Percentiles rank a stretch among this genome's conserved stretches.
Conservation (phyloP, 2,329 filamentous ascomycete species). For the Monilinia vaccinii-corymbosi region DNA sequence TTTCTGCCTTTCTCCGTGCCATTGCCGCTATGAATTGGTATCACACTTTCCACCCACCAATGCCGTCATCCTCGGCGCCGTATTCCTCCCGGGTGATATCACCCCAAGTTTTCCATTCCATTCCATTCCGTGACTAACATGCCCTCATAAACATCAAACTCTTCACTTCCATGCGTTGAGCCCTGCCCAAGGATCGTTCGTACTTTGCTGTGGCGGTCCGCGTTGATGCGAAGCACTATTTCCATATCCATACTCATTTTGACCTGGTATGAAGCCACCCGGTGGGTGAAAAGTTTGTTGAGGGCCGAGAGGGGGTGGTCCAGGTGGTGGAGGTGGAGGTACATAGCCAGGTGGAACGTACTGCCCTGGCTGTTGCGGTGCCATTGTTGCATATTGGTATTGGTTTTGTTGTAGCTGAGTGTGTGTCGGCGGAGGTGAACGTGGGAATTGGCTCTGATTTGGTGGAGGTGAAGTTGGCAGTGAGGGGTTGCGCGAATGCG, state of each 20-base stretch:
- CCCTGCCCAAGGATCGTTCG: slow-evolving; percentile 59
- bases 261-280: slow-evolving; percentile 37
- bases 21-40: neutral
- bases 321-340: slow-evolving; percentile 57
- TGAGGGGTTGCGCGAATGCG: slow-evolving; percentile 25
- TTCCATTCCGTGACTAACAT: neutral
- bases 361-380: slow-evolving; percentile 33
- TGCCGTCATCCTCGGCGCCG: slow-evolving; percentile 2
- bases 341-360: slow-evolving; percentile 54
- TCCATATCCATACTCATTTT: slow-evolving; percentile 45
- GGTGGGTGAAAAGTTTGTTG: slow-evolving; percentile 40
- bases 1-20: neutral
- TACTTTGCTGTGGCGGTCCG: slow-evolving; percentile 25
- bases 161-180: slow-evolving; percentile 32
- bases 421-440: slow-evolving; percentile 58
- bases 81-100: neutral
- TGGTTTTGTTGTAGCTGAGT: slow-evolving; percentile 25
- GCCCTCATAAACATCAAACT: neutral
- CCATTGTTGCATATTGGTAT: slow-evolving; percentile 23
- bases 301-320: slow-evolving; percentile 45
- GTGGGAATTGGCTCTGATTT: slow-evolving; percentile 38
- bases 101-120: neutral
- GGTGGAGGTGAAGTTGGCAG: slow-evolving; percentile 31
- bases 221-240: slow-evolving; percentile 31
- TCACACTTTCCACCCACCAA: neutral